Percentiles rank a stretch among this genome's conserved stretches.
phyloP scores from a whole-genome alignment of 192 early-diverging fungal genomes.

The Geosiphon pyriformis region DNA sequence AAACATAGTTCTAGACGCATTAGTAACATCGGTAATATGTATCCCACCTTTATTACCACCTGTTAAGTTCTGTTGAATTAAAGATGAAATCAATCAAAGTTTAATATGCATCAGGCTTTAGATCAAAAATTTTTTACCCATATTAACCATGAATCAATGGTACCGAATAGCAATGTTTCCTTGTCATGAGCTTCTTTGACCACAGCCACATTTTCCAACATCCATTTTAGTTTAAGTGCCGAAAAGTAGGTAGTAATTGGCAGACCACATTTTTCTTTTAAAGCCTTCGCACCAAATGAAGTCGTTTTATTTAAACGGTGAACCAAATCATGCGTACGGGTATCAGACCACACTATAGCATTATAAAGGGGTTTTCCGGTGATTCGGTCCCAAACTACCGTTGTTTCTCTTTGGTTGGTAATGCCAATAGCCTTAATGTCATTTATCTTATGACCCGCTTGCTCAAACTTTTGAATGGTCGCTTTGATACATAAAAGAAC shows the following conservation, averaged over 20 bases:
- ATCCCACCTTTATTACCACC: slow-evolving; percentile 66
- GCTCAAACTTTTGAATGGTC: slow-evolving; percentile 55
- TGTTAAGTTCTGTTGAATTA: slow-evolving; percentile 65
- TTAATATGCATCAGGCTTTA: background rate
- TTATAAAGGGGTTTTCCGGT: slow-evolving; percentile 77
- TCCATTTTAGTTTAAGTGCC: slow-evolving; percentile 88
- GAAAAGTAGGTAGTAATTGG: slow-evolving; percentile 91
- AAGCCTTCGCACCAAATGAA: slow-evolving; percentile 31
- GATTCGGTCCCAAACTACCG: slow-evolving; percentile 79
- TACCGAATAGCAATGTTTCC: slow-evolving; percentile 75
- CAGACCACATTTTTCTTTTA: slow-evolving; percentile 66
- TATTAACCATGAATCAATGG: slow-evolving; percentile 91
- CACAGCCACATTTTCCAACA: slow-evolving; percentile 73
- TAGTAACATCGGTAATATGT: slow-evolving; percentile 88
- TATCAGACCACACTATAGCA: slow-evolving; percentile 91
- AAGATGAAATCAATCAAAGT: background rate
- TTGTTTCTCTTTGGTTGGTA: slow-evolving; percentile 94
- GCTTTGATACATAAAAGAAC: slow-evolving; percentile 64
- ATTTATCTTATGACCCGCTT: slow-evolving; percentile 50
- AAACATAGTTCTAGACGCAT: slow-evolving; percentile 91
- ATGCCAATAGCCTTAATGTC: slow-evolving; percentile 74
- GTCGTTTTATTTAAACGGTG: slow-evolving; percentile 46
- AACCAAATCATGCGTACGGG: slow-evolving; percentile 75
- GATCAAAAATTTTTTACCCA: slow-evolving; percentile 57
- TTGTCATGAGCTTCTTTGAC: slow-evolving; percentile 72